Conservation (phyloP, 2,329 filamentous ascomycete genomes). For the Shiraia sp. region DNA sequence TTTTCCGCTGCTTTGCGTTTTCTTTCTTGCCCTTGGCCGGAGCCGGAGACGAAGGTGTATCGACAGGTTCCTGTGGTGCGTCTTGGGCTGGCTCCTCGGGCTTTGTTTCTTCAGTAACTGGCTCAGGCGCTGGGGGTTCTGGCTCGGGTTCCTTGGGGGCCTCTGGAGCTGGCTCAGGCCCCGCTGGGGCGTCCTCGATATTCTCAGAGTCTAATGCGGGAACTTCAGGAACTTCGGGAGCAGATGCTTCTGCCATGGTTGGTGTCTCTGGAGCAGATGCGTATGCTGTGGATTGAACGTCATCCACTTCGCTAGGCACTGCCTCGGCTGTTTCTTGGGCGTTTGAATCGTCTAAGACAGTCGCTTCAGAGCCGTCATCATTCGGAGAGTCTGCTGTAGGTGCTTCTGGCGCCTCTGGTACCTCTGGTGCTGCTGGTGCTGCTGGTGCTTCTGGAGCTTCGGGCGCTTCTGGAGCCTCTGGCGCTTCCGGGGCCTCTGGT, state of each 20-base stretch:
- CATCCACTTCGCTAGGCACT: too few relatives aligned
- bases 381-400: neutral
- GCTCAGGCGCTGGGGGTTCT: neutral
- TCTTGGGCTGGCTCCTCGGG: neutral
- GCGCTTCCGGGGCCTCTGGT: neutral
- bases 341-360: too few relatives aligned
- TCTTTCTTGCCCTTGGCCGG: neutral
- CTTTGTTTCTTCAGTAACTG: neutral
- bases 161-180: neutral
- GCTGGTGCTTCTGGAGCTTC: conserved; percentile 2
- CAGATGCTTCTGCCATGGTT: neutral
- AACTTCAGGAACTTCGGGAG: neutral
- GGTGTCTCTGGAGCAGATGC: neutral
- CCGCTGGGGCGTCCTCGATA: too few relatives aligned
- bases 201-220: neutral
- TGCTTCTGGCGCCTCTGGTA: conserved; percentile 2
- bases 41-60: neutral
- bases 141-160: neutral
- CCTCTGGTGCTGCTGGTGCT: neutral
- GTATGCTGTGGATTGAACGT: too few relatives aligned
- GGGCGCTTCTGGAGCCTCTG: neutral
- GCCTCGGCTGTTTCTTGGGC: too few relatives aligned
- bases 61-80: neutral
- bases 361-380: too few relatives aligned
- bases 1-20: neutral